These are phyloP conservation scores for Rhodamnia argentea DNA, from an alignment of 345 rosid species.

Conservation along the genomic window DNA sequence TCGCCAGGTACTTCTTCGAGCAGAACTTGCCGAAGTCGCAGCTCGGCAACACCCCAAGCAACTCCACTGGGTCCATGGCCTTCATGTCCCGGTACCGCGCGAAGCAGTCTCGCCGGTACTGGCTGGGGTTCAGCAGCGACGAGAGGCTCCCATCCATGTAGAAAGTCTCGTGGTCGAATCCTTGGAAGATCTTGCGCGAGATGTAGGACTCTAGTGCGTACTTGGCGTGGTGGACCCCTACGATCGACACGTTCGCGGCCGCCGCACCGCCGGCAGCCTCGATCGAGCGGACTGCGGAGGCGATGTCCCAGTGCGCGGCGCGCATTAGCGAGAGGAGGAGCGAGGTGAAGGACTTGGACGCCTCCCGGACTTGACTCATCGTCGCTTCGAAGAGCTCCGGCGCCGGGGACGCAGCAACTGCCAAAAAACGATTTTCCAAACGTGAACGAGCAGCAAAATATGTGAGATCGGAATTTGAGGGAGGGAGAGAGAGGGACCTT, in stretches of 20 bases:
- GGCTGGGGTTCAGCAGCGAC: constrained; percentile 70
- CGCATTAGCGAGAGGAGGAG: constrained; percentile 78
- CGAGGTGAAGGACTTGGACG: constrained; percentile 70
- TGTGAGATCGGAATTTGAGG: neutral
- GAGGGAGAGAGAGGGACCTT: constrained; percentile 10
- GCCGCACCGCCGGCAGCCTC: constrained; percentile 47
- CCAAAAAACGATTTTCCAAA: neutral
- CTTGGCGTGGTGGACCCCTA: constrained; percentile 66
- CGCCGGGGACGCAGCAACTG: constrained; percentile 68
- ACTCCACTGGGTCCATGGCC: constrained; percentile 85
- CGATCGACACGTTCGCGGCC: constrained; percentile 24
- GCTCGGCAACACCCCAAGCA: constrained; percentile 75
- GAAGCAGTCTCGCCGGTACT: constrained; percentile 78
- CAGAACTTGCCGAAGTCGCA: constrained; percentile 92
- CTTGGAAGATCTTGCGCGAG: constrained; percentile 62
- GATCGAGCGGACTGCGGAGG: constrained; percentile 88
- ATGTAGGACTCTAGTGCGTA: constrained; percentile 79
- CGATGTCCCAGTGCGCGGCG: constrained; percentile 86
- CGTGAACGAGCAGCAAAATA: neutral
- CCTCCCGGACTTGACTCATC: constrained; percentile 61
- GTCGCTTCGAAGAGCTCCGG: constrained; percentile 73
- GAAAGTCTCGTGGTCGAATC: constrained; percentile 90
- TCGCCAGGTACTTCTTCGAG: constrained; percentile 65
- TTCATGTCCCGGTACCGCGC: constrained; percentile 84
- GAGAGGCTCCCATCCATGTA: constrained; percentile 87